Conservation (phyloP, 352 stramenopile genomes). For the Globisporangium acanthophoron region DNA sequence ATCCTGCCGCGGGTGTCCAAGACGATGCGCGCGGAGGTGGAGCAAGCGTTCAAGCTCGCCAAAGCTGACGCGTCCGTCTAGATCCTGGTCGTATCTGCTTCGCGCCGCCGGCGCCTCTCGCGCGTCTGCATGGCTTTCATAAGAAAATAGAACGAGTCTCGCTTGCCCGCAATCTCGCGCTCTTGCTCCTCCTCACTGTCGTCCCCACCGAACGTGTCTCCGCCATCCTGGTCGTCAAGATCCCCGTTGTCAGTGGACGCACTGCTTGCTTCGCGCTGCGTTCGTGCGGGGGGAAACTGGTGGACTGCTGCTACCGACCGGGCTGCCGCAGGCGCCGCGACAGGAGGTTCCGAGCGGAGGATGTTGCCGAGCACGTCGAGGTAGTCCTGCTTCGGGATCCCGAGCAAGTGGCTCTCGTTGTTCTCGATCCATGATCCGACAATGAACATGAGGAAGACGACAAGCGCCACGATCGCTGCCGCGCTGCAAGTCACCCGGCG, state of each 20-base stretch:
- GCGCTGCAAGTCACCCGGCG: conserved; percentile 13
- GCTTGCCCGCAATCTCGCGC: conserved; percentile 34
- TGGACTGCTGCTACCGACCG: background rate
- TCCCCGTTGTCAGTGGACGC: background rate
- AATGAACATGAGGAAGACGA: conserved; percentile 48
- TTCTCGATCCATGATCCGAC: conserved; percentile 68
- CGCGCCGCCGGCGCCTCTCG: conserved; percentile 1
- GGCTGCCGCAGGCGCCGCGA: background rate
- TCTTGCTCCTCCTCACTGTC: conserved; percentile 10
- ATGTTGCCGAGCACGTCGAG: conserved; percentile 62
- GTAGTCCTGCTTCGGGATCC: conserved; percentile 57
- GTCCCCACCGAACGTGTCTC: background rate
- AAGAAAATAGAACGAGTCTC: conserved; percentile 82
- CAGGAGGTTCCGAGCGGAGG: conserved; percentile 32
- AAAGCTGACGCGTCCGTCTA: conserved; percentile 7
- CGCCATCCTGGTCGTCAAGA: background rate
- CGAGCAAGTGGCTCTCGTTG: conserved; percentile 63
- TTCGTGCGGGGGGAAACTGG: conserved; percentile 3
- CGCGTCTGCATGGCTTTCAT: conserved; percentile 44
- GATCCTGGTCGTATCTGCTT: conserved; percentile 2
- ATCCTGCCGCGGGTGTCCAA: conserved; percentile 78
- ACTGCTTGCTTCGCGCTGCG: background rate
- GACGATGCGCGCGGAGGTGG: conserved; percentile 47
- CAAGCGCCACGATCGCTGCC: conserved; percentile 34
- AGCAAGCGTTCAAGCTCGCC: conserved; percentile 25